These are phyloP conservation scores for Torulaspora maleeae DNA, from an alignment of 805 yeast genomes.

Conservation along the genomic window DNA sequence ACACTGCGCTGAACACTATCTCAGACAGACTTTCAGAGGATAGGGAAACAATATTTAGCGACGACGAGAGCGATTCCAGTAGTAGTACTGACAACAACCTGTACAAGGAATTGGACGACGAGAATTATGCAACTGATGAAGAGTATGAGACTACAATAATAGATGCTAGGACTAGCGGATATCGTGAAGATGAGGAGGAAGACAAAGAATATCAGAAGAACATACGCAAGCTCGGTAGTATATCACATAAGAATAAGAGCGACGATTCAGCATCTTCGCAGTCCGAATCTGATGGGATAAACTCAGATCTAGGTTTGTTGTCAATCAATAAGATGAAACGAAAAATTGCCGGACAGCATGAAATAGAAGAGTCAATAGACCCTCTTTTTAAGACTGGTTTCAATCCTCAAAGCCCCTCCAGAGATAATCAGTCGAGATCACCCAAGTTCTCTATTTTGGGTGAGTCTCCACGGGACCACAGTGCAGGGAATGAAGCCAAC, in stretches of 20 bases:
- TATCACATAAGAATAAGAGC: conserved; percentile 10
- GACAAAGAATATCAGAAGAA: conserved; percentile 12
- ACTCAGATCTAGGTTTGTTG: conserved; percentile 28
- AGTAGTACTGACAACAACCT: neutral
- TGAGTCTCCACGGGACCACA: conserved; percentile 13
- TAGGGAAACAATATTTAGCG: neutral
- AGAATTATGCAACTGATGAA: conserved; percentile 5
- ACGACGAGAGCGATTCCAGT: conserved; percentile 2
- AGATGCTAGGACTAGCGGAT: conserved; percentile 13
- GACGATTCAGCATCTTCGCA: conserved; percentile 20
- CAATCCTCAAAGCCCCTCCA: conserved; percentile 8
- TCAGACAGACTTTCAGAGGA: conserved; percentile 1
- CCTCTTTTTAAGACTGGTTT: conserved; percentile 24
- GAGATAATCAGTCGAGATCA: neutral
- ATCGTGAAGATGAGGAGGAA: conserved; percentile 11
- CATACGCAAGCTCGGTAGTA: conserved; percentile 8
- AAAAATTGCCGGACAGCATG: conserved; percentile 24
- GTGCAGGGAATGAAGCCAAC: conserved; percentile 12
- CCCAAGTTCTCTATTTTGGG: conserved; percentile 1
- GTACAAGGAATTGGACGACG: conserved; percentile 1
- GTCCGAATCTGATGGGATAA: conserved; percentile 27
- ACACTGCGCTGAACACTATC: conserved; percentile 3
- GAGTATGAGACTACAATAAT: conserved; percentile 11
- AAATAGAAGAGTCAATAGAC: conserved; percentile 31
- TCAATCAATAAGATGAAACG: conserved; percentile 29